Percentiles rank a stretch among this genome's conserved stretches.
Conservation (phyloP, 176 grass and related monocot genomes). For the Eremochloa ophiuroides region DNA sequence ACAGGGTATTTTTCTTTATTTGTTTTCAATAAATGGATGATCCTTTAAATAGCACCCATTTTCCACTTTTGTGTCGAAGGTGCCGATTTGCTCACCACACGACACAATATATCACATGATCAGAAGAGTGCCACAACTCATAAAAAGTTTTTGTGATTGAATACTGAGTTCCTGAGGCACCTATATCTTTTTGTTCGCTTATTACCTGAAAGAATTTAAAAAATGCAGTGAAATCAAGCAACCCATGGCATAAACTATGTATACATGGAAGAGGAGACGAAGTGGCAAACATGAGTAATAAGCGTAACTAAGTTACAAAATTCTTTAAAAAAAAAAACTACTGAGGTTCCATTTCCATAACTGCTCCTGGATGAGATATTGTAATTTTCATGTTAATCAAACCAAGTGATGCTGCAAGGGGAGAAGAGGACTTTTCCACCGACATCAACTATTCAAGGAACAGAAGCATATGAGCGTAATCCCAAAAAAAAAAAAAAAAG, state of each 20-base stretch:
- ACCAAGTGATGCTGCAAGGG: neutral
- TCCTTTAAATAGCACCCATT: neutral
- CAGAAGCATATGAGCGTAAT: neutral
- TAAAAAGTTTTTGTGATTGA: neutral
- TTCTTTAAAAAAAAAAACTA: neutral
- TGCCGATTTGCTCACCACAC: neutral
- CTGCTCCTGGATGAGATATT: neutral
- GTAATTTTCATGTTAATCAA: neutral
- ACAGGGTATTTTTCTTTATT: neutral
- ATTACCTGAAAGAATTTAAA: neutral
- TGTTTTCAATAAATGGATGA: neutral
- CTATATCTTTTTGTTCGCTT: neutral
- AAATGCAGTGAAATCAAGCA: neutral
- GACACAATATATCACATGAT: neutral
- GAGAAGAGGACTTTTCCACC: neutral
- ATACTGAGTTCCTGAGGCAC: neutral
- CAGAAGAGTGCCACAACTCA: neutral
- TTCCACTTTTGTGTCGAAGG: neutral
- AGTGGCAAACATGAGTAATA: neutral
- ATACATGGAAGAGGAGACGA: neutral
- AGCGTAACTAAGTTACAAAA: neutral
- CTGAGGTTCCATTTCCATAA: neutral
- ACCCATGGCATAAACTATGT: neutral
- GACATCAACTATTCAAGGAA: neutral
- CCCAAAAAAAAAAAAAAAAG: neutral